Evolutionary conservation across 768 basidiomycete genomes (phyloP).

Genomic region (Strobilomyces dryophilus): DNA sequence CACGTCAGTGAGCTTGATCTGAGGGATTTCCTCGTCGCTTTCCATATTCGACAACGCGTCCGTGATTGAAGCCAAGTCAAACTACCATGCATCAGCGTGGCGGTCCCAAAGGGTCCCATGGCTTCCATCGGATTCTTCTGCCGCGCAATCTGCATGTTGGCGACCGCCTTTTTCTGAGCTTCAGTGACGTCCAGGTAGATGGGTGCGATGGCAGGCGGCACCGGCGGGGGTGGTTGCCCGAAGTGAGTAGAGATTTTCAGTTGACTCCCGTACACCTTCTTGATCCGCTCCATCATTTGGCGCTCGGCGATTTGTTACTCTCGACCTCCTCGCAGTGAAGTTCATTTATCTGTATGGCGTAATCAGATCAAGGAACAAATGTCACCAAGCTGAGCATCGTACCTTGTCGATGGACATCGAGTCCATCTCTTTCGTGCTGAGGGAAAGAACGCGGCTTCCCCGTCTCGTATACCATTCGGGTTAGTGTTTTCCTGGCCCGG

Average conservation of each 20-base stretch:
- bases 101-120: neutral
- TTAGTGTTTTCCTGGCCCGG: too few relatives aligned
- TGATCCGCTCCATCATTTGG: conserved; percentile 83
- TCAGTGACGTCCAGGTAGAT: conserved; percentile 86
- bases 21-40: conserved; percentile 90
- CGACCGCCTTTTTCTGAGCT: conserved; percentile 79
- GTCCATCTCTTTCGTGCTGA: conserved; percentile 85
- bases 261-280: conserved; percentile 97
- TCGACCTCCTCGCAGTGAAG: conserved; percentile 81
- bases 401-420: conserved; percentile 68
- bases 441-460: conserved; percentile 89
- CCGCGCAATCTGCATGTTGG: conserved; percentile 59
- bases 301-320: conserved; percentile 83
- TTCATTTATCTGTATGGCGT: conserved; percentile 69
- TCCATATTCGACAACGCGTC: conserved; percentile 90
- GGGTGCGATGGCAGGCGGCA: conserved; percentile 83
- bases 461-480: conserved; percentile 90
- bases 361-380: neutral
- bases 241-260: conserved; percentile 86
- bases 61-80: conserved; percentile 74
- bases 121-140: conserved; percentile 82
- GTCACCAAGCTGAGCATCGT: conserved; percentile 9
- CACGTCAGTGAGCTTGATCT: conserved; percentile 98
- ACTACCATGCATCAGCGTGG: conserved; percentile 40
- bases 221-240: conserved; percentile 90